Conservation (phyloP, 192 early-diverging fungal genomes). For the Backusella tuberculispora region DNA sequence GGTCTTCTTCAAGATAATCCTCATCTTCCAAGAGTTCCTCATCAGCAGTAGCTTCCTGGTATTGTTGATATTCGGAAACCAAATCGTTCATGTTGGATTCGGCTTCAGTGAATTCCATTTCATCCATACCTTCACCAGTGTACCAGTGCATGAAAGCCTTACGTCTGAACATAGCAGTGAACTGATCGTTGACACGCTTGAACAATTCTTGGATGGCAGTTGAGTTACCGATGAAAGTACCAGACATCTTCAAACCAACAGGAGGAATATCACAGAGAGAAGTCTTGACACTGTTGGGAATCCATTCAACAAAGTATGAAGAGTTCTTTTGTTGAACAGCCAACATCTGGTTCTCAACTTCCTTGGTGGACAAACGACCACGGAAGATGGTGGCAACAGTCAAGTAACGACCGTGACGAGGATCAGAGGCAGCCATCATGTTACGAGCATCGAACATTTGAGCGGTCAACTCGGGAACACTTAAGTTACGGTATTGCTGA, state of each 20-base stretch:
- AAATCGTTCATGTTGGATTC: slow-evolving; percentile 35
- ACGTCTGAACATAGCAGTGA: slow-evolving; percentile 84
- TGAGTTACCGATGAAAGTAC: slow-evolving; percentile 86
- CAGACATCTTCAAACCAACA: slow-evolving; percentile 84
- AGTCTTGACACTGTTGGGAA: slow-evolving; percentile 91
- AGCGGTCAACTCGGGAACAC: slow-evolving; percentile 81
- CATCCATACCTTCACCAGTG: slow-evolving; percentile 93
- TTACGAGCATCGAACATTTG: slow-evolving; percentile 88
- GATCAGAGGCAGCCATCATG: slow-evolving; percentile 93
- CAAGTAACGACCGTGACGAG: slow-evolving; percentile 92
- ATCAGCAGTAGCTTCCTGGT: slow-evolving; percentile 81
- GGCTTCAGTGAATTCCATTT: slow-evolving; percentile 94
- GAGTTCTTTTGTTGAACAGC: slow-evolving; percentile 67
- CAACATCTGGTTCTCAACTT: slow-evolving; percentile 75
- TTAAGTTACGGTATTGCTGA: slow-evolving; percentile 83
- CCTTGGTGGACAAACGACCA: slow-evolving; percentile 72
- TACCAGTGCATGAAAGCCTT: slow-evolving; percentile 96
- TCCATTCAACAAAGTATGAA: slow-evolving; percentile 91
- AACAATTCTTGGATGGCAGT: slow-evolving; percentile 89
- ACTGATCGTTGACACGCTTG: slow-evolving; percentile 84
- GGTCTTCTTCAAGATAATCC: slow-evolving; percentile 53
- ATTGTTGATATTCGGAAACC: slow-evolving; percentile 40
- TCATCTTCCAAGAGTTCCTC: slow-evolving; percentile 61
- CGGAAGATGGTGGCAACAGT: slow-evolving; percentile 85
- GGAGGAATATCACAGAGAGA: slow-evolving; percentile 86